Percentiles rank a stretch among this genome's conserved stretches.
phyloP scores from a whole-genome alignment of 2,329 filamentous ascomycete species.

The Dothideomycetes sp. region DNA sequence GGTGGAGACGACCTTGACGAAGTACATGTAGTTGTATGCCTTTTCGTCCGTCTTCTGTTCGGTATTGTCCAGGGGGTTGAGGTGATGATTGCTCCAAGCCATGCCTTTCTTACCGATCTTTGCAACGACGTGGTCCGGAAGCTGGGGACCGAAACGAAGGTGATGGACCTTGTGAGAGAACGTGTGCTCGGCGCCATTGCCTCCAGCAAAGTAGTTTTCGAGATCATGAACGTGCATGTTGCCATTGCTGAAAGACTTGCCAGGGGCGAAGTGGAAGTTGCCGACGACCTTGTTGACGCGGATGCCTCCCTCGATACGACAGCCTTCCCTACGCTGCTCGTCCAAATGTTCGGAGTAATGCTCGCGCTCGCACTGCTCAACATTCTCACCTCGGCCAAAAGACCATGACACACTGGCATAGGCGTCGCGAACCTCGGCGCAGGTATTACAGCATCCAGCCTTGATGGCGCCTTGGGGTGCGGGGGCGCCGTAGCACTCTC shows the following conservation, averaged over 20 bases:
- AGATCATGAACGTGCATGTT: conserved; percentile 98
- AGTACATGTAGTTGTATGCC: conserved; percentile 97
- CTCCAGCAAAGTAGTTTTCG: conserved; percentile 80
- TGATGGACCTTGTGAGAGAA: conserved; percentile 85
- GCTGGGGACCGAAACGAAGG: conserved; percentile 83
- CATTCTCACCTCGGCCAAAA: conserved; percentile 81
- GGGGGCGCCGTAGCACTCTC: conserved; percentile 78
- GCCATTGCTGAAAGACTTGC: conserved; percentile 88
- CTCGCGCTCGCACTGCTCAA: conserved; percentile 91
- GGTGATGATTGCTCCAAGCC: conserved; percentile 78
- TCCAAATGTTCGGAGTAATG: conserved; percentile 86
- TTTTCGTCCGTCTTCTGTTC: conserved; percentile 68
- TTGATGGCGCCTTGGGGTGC: conserved; percentile 63
- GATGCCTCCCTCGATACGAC: conserved; percentile 81
- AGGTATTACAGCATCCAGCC: conserved; percentile 90
- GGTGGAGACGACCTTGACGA: conserved; percentile 94
- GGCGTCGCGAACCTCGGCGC: conserved; percentile 90
- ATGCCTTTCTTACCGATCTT: conserved; percentile 46
- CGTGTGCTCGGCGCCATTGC: conserved; percentile 60
- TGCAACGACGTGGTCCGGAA: conserved; percentile 62
- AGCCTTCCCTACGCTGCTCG: conserved; percentile 80
- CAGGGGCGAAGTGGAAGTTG: conserved; percentile 96
- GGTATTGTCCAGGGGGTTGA: conserved; percentile 80
- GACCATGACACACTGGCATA: conserved; percentile 87
- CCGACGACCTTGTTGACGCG: conserved; percentile 97